Base-by-base conservation (phyloP, 768 basidiomycete species). In the Termitomyces sp. region DNA sequence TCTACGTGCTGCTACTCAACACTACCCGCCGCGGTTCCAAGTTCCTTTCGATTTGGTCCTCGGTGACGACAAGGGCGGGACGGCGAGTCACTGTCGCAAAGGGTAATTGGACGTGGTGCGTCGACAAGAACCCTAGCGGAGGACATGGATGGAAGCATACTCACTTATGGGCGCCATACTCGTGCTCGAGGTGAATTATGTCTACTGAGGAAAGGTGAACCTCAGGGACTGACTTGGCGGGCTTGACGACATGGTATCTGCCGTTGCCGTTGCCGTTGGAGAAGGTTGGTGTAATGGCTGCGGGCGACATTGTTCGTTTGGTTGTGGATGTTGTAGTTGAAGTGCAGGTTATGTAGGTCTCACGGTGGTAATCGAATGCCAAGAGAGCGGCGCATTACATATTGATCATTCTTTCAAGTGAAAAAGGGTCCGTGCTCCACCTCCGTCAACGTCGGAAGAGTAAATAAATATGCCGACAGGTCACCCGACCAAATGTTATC, bases 151-250 rank as follows among this genome's bases (percentile, higher is more conserved):
- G 45, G 59, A 40, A 49, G 52, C n/a, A 54, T 51, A 82, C 89
- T 83, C 74, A 94, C 94, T 95, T 95, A 82, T 95, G 93, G 57
- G 93, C 93, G 36, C 88, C 87, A 68, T 88, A 82, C 69, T 89
- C 81, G 66, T 93, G 84, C 73, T 98, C 95, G 66, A 94, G 80
- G 49, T 79, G 78, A 65, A 98, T 91, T 49, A 94, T 81, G 45
- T 89, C 82, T 49, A 81, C 81, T n/a, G 89, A 88, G 11, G 82
- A 78, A 29, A 86, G 59, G 64, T 74, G 76, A 20, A 65, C 64
- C 51, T 65, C 65, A 40, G 63, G 49, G 34, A 43, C 59, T 31
- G 58, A 31, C 31, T 57, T 57, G 14, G 55, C 29, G 1, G 67
- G 54, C 60, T 66, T 68, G 36, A 61, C 57, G 20, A 64, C 67